Conservation (phyloP, 345 rosid species). For the Brassica cretica region DNA sequence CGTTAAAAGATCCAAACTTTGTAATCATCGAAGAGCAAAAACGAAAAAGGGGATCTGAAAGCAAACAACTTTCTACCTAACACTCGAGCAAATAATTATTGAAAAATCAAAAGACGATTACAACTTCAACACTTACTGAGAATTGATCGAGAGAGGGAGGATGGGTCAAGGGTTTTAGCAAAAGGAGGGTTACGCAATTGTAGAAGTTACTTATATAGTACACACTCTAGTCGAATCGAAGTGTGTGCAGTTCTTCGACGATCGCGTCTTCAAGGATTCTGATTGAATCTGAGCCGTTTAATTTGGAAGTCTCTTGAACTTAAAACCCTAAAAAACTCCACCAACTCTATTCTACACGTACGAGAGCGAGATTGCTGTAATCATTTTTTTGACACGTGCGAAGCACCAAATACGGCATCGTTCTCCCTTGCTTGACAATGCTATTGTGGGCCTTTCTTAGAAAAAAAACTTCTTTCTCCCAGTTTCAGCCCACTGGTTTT, state of each 20-base stretch:
- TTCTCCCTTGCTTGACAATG: neutral
- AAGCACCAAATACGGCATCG: neutral
- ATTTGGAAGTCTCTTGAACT: too few species aligned
- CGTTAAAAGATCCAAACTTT: neutral
- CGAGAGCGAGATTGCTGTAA: neutral
- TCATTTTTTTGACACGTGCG: neutral
- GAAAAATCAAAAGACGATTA: neutral
- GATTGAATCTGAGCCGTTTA: too few species aligned
- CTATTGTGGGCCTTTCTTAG: neutral
- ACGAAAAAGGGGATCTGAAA: conserved; percentile 11
- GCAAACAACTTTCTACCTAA: conserved; percentile 19
- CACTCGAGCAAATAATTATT: neutral
- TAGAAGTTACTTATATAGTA: too few species aligned
- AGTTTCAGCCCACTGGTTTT: too few species aligned
- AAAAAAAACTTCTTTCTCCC: too few species aligned
- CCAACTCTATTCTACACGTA: too few species aligned
- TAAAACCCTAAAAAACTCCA: too few species aligned
- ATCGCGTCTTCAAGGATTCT: too few species aligned
- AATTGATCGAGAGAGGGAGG: neutral
- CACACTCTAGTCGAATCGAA: too few species aligned
- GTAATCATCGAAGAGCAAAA: conserved; percentile 33
- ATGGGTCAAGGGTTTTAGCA: conserved; percentile 23
- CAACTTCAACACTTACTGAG: conserved; percentile 19
- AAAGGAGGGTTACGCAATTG: neutral
- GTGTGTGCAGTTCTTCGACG: too few species aligned